Conservation (phyloP, 768 basidiomycete genomes). For the Ramaria sp. region DNA sequence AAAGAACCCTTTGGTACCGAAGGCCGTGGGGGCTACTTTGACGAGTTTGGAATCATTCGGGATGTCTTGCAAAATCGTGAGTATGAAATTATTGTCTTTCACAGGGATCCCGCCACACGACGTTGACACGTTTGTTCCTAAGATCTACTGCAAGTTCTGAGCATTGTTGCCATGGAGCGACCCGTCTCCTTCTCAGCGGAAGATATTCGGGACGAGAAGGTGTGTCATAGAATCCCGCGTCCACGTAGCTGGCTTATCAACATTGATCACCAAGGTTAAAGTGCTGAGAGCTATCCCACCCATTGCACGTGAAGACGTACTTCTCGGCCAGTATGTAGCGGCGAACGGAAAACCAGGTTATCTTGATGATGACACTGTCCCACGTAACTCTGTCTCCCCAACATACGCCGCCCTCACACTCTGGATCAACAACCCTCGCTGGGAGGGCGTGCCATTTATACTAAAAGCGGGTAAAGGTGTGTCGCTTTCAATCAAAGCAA, state of each 20-base stretch:
- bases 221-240: constrained; percentile 17
- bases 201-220: constrained; percentile 99
- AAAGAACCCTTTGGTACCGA: constrained; percentile 99
- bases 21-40: constrained; percentile 99
- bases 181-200: constrained; percentile 96
- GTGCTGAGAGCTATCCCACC: constrained; percentile 87
- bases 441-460: constrained; percentile 99
- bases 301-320: constrained; percentile 62
- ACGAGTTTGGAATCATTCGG: constrained; percentile 98
- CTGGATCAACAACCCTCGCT: constrained; percentile 89
- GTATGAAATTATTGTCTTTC: constrained; percentile 22
- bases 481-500: constrained; percentile 12
- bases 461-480: constrained; percentile 95
- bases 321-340: constrained; percentile 89
- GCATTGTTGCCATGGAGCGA: constrained; percentile 93
- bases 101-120: not conserved
- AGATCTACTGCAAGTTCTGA: constrained; percentile 95
- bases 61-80: constrained; percentile 96
- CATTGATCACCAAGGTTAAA: constrained; percentile 60
- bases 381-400: constrained; percentile 83
- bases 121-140: constrained; percentile 8
- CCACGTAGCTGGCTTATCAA: not conserved
- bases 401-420: constrained; percentile 88
- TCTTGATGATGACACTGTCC: constrained; percentile 92
- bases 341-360: constrained; percentile 97